Conservation (phyloP, 345 rosid species). For the Citrus mangshanensis region DNA sequence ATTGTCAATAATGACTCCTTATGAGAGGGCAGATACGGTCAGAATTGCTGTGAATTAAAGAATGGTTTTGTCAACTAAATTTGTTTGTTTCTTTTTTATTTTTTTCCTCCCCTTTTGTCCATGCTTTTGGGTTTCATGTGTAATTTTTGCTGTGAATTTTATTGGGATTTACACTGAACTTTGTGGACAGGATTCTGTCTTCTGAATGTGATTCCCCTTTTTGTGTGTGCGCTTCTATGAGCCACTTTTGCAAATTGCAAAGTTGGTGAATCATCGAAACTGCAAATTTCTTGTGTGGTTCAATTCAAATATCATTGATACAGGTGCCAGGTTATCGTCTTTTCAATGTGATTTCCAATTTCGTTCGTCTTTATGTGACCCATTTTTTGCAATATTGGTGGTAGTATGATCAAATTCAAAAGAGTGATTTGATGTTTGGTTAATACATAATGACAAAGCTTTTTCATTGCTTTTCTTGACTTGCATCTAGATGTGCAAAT, state of each 20-base stretch:
- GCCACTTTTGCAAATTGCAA: no score
- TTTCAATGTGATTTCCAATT: no score
- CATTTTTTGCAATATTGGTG: background rate
- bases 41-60: background rate
- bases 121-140: background rate
- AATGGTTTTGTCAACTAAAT: background rate
- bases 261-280: no score
- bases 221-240: background rate
- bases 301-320: no score
- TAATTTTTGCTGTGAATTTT: background rate
- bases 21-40: background rate
- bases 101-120: background rate
- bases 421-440: background rate
- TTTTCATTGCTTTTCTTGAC: background rate
- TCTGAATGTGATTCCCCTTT: background rate
- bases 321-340: no score
- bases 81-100: background rate
- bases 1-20: conserved; percentile 31
- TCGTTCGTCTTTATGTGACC: background rate
- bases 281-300: no score
- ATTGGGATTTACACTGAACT: background rate
- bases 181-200: background rate
- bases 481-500: background rate
- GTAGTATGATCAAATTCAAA: background rate
- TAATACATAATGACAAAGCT: background rate